A percentile compares a stretch with the other conserved stretches of the same genome.
Conservation (phyloP, 345 rosid species). For the Anastatica hierochuntica region DNA sequence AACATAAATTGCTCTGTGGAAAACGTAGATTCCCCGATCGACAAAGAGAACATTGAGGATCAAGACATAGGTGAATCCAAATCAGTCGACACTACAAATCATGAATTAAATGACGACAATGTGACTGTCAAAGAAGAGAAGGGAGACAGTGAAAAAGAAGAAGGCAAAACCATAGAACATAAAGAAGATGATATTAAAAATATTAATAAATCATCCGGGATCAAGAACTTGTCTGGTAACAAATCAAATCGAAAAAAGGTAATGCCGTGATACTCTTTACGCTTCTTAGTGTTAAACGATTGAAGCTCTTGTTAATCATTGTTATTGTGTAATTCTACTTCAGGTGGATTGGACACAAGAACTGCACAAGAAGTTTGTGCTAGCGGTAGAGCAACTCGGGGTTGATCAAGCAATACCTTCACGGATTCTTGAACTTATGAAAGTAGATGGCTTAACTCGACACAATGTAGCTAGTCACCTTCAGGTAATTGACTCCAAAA, state of each 20-base stretch:
- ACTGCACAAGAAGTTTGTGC: constrained; percentile 81
- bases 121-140: constrained; percentile 21
- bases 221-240: constrained; percentile 30
- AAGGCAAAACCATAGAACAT: constrained; percentile 4
- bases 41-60: constrained; percentile 47
- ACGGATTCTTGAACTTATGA: constrained; percentile 89
- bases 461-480: constrained; percentile 98
- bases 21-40: constrained; percentile 24
- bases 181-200: constrained; percentile 4
- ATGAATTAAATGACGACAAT: neutral
- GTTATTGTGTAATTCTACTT: neutral
- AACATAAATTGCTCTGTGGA: constrained; percentile 14
- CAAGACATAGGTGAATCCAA: constrained; percentile 44
- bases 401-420: constrained; percentile 95
- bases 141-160: constrained; percentile 40
- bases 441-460: constrained; percentile 85
- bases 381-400: constrained; percentile 85
- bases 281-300: neutral
- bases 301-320: neutral
- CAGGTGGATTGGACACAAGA: constrained; percentile 96
- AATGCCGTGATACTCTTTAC: constrained; percentile 26
- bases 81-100: constrained; percentile 73
- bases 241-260: constrained; percentile 56
- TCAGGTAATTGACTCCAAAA: constrained; percentile 40
- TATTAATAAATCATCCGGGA: constrained; percentile 25